Evolutionary conservation across 768 basidiomycete genomes (phyloP), one percentile per base, ranked within the genome.

Genomic region (Suillus sp.): DNA sequence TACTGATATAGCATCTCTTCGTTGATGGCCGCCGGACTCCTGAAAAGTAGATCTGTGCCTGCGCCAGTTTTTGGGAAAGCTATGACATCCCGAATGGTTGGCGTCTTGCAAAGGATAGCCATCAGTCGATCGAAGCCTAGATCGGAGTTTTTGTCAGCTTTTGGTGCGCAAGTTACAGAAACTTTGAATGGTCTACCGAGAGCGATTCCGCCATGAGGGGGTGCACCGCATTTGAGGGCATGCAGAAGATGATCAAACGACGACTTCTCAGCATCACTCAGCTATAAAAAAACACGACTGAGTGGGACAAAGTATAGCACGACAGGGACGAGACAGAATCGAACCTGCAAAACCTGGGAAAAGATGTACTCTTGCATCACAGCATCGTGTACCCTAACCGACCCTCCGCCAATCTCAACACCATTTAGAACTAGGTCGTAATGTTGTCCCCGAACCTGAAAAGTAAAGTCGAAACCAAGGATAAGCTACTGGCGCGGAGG

Each of bases 351-450:
- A 50, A 96, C 80, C 51, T 92, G 73, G 56, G 75, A 74, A 65
- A 96, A 89, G 65, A 96, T 86, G 75, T 88, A 82, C 66, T 95
- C 90, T 72, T 97, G 95, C 86, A 97, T 89, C 51, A 71, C 74
- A 8, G 91, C 86, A 75, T 96, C 94, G 71, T 98, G 95, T 27
- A 98, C 85, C 70, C 95, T 87, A 65, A 98, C 95, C 45, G 92
- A 94, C 32, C 95, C 95, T 32, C 95, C 95, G 9, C 94, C 95
- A 67, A 98, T 91, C 79, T 98, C 95, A 63, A 90, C 86, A 7
- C 95, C 95, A 74, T 98, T 95, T 66, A 98, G 74, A 34, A 98
- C 95, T 48, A 98, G 87, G 79, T 98, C 95, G 71, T 97, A 98
- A 75, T 98, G 95, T 72, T 98, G 95, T 20, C 95, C 95, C 60